Evolutionary conservation across 2,329 filamentous ascomycete genomes (phyloP), one percentile per base, ranked within the genome.

Genomic region (Coniochaeta sp.): DNA sequence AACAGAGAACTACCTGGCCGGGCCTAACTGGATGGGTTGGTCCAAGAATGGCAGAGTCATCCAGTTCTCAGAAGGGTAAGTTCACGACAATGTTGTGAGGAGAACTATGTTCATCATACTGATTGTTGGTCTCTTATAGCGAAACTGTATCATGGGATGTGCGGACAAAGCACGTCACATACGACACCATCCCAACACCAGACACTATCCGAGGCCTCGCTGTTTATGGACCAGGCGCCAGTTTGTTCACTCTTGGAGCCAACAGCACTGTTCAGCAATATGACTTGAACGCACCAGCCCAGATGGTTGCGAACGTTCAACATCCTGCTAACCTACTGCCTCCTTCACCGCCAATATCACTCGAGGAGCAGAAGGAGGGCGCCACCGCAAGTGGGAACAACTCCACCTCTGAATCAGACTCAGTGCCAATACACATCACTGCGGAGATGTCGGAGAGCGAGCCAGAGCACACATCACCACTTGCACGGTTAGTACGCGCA

Each of bases 131-230:
- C 51, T 52, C 42, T 48, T 56, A 61, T 65, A 91, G 91, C 51
- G 88, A 96, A 76, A 96, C 91, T 32, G 85, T 89, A 61, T 87
- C 91, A 53, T 99, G 94, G 92, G 94, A 99, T 75, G 94, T 99
- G 42, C 82, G 91, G 57, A 99, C 94, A n/a, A 97, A 97, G 67
- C 86, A 95, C 64, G 91, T 99, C 60, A 91, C 90, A 3, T 95
- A 85, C 68, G 91, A 96, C 62, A 79, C 82, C 53, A 88, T 97
- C 52, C 91, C 91, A 6, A 96, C 91, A 1, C 77, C 91, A 6
- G 86, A 94, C 32, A 83, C 86, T 58, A 81, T 96, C 53, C 81
- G 82, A 56, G 92, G 89, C 14, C 79, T 99, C 38, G 87, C 91
- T 42, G 87, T 91, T 55, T 95, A 94, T 67, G 94, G 92, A 1